Conservation (phyloP, 768 basidiomycete genomes). For the Macrolepiota dolichaula region DNA sequence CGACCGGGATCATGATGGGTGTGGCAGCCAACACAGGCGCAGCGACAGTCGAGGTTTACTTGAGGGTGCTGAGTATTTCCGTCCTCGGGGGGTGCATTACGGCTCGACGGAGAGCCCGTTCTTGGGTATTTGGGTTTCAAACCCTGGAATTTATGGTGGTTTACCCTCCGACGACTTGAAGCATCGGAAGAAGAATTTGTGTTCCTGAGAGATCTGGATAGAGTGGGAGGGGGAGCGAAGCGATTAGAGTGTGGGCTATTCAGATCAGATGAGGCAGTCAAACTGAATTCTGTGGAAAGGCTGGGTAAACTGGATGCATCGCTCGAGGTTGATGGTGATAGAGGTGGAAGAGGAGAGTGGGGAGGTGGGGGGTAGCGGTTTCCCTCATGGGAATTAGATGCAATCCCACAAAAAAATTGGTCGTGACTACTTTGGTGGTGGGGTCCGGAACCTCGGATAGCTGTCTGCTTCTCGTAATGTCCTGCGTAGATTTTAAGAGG, state of each 20-base stretch:
- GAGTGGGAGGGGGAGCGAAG: too few species aligned
- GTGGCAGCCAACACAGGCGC: too few species aligned
- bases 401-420: neutral
- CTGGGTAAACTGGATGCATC: neutral
- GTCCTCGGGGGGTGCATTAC: too few species aligned
- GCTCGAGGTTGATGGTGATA: neutral
- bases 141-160: too few species aligned
- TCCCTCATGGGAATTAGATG: neutral
- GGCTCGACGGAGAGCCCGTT: too few species aligned
- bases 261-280: neutral
- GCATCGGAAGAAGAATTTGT: too few species aligned
- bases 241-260: neutral
- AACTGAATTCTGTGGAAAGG: neutral
- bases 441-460: neutral
- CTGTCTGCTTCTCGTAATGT: neutral
- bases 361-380: neutral
- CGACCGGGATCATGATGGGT: too few species aligned
- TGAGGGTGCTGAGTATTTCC: too few species aligned
- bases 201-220: too few species aligned
- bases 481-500: neutral
- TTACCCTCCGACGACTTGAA: too few species aligned
- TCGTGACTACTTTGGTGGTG: neutral
- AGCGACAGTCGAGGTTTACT: too few species aligned
- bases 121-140: too few species aligned
- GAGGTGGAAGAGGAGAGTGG: neutral